These are phyloP conservation scores for Leucoagaricus sp. DNA, from an alignment of 1,284 basidiomycete species.

Conservation along the genomic window DNA sequence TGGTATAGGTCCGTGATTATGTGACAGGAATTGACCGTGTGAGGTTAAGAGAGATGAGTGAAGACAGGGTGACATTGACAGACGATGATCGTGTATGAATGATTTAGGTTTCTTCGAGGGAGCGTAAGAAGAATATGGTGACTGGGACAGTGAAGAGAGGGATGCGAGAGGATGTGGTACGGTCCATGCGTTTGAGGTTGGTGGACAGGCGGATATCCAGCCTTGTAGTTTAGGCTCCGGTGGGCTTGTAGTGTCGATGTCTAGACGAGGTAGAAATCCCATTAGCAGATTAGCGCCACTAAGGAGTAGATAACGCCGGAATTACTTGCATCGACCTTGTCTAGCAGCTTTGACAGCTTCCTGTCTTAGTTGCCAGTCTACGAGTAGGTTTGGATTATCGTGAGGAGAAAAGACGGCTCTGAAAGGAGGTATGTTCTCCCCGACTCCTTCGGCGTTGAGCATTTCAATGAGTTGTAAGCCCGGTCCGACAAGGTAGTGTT, in stretches of 20 bases:
- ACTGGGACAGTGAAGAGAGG: too few relatives aligned
- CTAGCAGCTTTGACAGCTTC: slow-evolving; percentile 42
- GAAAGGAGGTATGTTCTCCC: slow-evolving; percentile 41
- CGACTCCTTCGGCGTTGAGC: slow-evolving; percentile 39
- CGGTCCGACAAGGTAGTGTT: slow-evolving; percentile 26
- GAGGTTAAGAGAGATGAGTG: slow-evolving; percentile 45
- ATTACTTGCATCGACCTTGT: too few relatives aligned
- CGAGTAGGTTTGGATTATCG: slow-evolving; percentile 48
- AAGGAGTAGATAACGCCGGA: too few relatives aligned
- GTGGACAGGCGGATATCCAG: slow-evolving; percentile 44
- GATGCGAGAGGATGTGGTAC: slow-evolving; percentile 23
- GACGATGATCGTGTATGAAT: slow-evolving; percentile 43
- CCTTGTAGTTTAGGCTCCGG: slow-evolving; percentile 35
- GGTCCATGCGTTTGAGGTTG: slow-evolving; percentile 37
- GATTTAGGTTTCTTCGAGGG: slow-evolving; percentile 28
- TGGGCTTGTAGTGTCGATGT: slow-evolving; percentile 36
- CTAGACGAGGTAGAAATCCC: slow-evolving; percentile 43
- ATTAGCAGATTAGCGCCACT: too few relatives aligned
- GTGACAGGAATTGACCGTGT: slow-evolving; percentile 47
- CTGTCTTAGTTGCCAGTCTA: slow-evolving; percentile 42
- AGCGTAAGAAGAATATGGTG: too few relatives aligned
- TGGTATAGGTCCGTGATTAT: slow-evolving; percentile 38
- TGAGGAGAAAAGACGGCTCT: slow-evolving; percentile 47
- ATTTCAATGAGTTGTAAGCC: slow-evolving; percentile 36
- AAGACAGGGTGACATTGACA: slow-evolving; percentile 52